Evolutionary conservation across 176 grass and related monocot genomes (phyloP), one percentile per base, ranked within the genome.

Genomic region (Themeda triandra): DNA sequence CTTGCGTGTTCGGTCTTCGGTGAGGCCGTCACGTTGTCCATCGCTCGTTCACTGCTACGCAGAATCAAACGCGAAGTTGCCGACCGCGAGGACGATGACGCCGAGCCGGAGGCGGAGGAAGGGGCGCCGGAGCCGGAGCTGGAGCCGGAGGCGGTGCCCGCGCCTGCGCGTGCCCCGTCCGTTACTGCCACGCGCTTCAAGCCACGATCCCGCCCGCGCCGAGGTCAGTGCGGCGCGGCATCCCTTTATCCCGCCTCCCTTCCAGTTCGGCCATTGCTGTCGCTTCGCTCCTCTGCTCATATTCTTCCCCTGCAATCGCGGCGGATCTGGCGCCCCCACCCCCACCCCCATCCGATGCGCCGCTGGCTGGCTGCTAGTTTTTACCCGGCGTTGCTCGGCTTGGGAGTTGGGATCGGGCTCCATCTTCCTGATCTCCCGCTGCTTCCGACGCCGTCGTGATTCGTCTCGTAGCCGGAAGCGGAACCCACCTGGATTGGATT

Each of bases 181-280:
- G 31, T 14, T 69, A 15, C 79, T 3, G 29, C 79, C 14, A 37
- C 39, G 25, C 54, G 18, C 31, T 60, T 51, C 39, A 17, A 31
- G 64, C 35, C 51, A 24, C 35, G 10, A 30, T 62, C 27, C 54
- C 10, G 12, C 4, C 70, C 75, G 76, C 41, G 48, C 69, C 9
- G 13, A 81, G 85, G 85, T 87, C 66, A 72, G 62, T 68, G 78
- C 77, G 77, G 19, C 45, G 78, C 77, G 77, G 19, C 24, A 17
- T 14, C n/a, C n/a, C n/a, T n/a, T n/a, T n/a, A n/a, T n/a, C 77
- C 25, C 14, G 62, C 62, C 11, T 64, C 54, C n/a, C 3, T 15
- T 23, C 60, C 31, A 13, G 10, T 37, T 5, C 23, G 21, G 21
- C 60, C 42, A 51, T 15, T 4, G 4, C 21, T 28, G 36, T 29